A percentile compares a stretch with the other conserved stretches of the same genome.
These are phyloP conservation scores for Hevea brasiliensis DNA, from an alignment of 345 rosid species.

Conservation along the genomic window DNA sequence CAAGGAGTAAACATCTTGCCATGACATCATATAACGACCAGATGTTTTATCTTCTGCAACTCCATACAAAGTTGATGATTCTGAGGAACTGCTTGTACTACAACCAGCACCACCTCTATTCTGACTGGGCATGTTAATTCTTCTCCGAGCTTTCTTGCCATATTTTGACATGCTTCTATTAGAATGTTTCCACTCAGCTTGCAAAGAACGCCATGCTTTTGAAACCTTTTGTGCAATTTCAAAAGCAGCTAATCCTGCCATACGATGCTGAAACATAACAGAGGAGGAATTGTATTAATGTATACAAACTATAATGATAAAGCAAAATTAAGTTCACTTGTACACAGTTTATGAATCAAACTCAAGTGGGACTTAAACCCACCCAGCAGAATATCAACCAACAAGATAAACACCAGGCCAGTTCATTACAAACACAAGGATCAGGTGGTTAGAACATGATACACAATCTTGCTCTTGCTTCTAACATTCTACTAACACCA, in stretches of 20 bases:
- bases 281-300: constrained; percentile 22
- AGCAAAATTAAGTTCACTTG: background rate
- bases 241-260: constrained; percentile 95
- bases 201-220: constrained; percentile 86
- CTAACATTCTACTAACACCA: background rate
- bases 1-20: constrained; percentile 81
- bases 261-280: constrained; percentile 73
- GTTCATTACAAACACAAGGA: background rate
- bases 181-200: constrained; percentile 65
- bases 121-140: constrained; percentile 69
- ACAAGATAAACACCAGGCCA: constrained; percentile 3
- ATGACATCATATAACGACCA: constrained; percentile 55
- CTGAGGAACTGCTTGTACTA: constrained; percentile 78
- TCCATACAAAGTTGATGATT: constrained; percentile 63
- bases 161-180: constrained; percentile 52
- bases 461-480: background rate
- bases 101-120: constrained; percentile 96
- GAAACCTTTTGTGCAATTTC: constrained; percentile 92
- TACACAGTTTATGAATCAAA: background rate
- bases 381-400: background rate
- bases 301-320: constrained; percentile 11
- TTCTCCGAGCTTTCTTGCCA: constrained; percentile 73
- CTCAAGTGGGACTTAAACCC: background rate
- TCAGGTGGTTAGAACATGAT: background rate
- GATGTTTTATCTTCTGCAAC: constrained; percentile 65